Conservation (phyloP, 176 grass and related monocot genomes). For the Rhynchospora tenuis region DNA sequence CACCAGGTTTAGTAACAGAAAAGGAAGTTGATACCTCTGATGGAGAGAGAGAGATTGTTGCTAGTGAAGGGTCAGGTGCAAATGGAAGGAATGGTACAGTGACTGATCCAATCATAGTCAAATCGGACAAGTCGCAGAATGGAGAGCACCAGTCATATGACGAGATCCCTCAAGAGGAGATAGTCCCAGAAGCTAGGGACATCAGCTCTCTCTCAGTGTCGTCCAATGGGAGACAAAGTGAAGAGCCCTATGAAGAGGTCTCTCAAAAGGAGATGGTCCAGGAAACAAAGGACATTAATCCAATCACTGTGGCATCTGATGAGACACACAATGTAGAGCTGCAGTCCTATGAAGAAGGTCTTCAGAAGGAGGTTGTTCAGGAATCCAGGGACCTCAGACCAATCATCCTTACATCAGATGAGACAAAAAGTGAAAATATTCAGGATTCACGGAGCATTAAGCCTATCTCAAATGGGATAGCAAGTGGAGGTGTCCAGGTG, state of each 20-base stretch:
- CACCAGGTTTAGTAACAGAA: neutral
- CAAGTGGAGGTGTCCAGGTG: slow-evolving; percentile 8
- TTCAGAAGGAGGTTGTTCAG: neutral
- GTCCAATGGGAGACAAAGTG: neutral
- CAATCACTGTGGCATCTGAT: neutral
- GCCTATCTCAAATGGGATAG: neutral
- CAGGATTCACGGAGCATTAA: neutral
- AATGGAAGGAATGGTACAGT: neutral
- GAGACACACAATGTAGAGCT: slow-evolving; percentile 5
- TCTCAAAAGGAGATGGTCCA: neutral
- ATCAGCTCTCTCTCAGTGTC: neutral
- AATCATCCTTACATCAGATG: neutral
- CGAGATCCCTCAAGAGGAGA: neutral
- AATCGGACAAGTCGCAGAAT: neutral
- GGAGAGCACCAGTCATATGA: neutral
- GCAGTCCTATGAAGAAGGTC: slow-evolving; percentile 1
- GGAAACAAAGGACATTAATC: neutral
- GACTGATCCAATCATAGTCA: neutral
- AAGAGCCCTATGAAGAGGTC: neutral
- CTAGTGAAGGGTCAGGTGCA: neutral
- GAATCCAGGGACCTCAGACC: slow-evolving; percentile 1
- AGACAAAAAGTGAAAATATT: neutral
- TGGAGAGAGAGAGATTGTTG: slow-evolving; percentile 2
- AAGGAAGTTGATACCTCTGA: neutral
- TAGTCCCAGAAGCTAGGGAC: neutral